These are phyloP conservation scores for Irineochytrium annulatum DNA, from an alignment of 192 early-diverging fungal genomes.

Conservation along the genomic window DNA sequence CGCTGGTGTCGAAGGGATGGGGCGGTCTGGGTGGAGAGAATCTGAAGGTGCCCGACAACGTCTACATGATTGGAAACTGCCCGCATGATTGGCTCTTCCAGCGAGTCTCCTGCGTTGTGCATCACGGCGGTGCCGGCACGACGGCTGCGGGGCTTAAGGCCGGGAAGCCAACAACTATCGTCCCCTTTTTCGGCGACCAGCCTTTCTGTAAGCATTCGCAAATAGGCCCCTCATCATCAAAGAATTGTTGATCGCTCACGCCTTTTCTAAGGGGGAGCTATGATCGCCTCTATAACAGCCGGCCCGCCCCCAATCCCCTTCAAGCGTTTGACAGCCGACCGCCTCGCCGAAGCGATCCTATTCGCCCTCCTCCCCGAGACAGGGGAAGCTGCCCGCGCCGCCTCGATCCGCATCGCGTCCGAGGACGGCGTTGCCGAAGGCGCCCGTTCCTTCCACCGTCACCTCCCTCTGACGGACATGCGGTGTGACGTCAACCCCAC, in stretches of 20 bases:
- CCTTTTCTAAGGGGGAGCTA: slow-evolving; percentile 24
- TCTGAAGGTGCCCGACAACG: slow-evolving; percentile 41
- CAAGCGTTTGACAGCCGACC: slow-evolving; percentile 48
- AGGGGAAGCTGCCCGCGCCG: slow-evolving; percentile 42
- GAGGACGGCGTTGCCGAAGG: slow-evolving; percentile 61
- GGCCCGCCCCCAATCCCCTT: slow-evolving; percentile 53
- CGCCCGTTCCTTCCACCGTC: slow-evolving; percentile 38
- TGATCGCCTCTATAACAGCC: slow-evolving; percentile 38
- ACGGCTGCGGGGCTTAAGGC: slow-evolving; percentile 66
- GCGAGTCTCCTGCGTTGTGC: slow-evolving; percentile 57
- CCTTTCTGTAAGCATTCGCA: slow-evolving; percentile 68
- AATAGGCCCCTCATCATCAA: too few species aligned
- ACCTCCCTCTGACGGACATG: slow-evolving; percentile 23
- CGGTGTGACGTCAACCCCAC: slow-evolving; percentile 22
- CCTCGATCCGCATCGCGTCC: slow-evolving; percentile 39
- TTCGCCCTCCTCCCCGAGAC: slow-evolving; percentile 50
- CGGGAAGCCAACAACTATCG: slow-evolving; percentile 66
- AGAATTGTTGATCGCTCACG: slow-evolving; percentile 25
- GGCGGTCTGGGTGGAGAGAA: slow-evolving; percentile 32
- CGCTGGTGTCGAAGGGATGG: slow-evolving; percentile 73
- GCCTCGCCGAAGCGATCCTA: slow-evolving; percentile 44
- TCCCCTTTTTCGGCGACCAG: slow-evolving; percentile 60
- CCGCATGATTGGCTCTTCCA: slow-evolving; percentile 81
- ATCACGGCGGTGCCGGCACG: slow-evolving; percentile 79
- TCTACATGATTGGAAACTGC: slow-evolving; percentile 51